phyloP scores from a whole-genome alignment of 176 grass and related monocot genomes.

The bread wheat (Triticum aestivum) region IWGSC_CS_RefSeq_v2.1 NC_057800.1:525228837-525229336 shows the following conservation, averaged over 20 bases:
- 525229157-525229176: slow-evolving; percentile 56
- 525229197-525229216: neutral
- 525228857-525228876: slow-evolving; percentile 66
- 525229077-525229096: slow-evolving; percentile 66
- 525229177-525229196: slow-evolving; percentile 28
- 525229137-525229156: slow-evolving; percentile 58
- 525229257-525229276: neutral
- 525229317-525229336: slow-evolving; percentile 10
- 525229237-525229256: slow-evolving; percentile 5
- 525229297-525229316: slow-evolving; percentile 5
- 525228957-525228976: slow-evolving; percentile 65
- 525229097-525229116: slow-evolving; percentile 68
- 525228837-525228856: slow-evolving; percentile 51
- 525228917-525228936: slow-evolving; percentile 86
- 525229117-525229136: slow-evolving; percentile 66
- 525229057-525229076: slow-evolving; percentile 74
- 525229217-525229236: neutral
- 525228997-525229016: slow-evolving; percentile 72
- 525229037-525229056: slow-evolving; percentile 84
- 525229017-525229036: slow-evolving; percentile 82
- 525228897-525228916: slow-evolving; percentile 75
- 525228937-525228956: slow-evolving; percentile 78
- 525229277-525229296: neutral
- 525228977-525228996: slow-evolving; percentile 71
- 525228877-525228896: slow-evolving; percentile 68